Conservation (phyloP, 2,329 filamentous ascomycete genomes). For the Colletotrichum higginsianum region DNA sequence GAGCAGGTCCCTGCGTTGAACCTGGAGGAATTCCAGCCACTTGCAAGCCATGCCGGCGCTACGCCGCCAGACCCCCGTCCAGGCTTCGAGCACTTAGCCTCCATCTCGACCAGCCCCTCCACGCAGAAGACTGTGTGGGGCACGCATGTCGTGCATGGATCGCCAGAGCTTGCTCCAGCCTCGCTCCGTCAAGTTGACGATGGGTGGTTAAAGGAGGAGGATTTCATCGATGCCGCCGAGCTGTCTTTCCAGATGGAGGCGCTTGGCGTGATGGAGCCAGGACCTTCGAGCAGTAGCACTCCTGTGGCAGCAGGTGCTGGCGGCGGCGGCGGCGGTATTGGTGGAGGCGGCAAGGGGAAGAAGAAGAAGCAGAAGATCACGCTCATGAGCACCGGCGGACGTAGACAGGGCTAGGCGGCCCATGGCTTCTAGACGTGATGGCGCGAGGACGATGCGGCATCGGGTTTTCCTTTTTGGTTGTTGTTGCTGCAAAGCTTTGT, state of each 20-base stretch:
- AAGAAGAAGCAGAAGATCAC: constrained; percentile 83
- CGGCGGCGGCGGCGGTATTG: constrained; percentile 46
- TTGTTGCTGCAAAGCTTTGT: not conserved
- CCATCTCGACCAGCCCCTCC: constrained; percentile 85
- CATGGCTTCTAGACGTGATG: not conserved
- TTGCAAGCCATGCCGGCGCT: constrained; percentile 65
- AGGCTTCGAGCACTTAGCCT: constrained; percentile 79
- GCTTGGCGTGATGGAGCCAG: constrained; percentile 56
- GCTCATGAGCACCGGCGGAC: constrained; percentile 77
- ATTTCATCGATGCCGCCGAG: constrained; percentile 76
- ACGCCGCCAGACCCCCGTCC: constrained; percentile 71
- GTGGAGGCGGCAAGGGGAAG: constrained; percentile 67
- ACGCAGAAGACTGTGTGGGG: constrained; percentile 90
- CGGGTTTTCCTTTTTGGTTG: too few relatives aligned
- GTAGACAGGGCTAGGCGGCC: constrained; percentile 56
- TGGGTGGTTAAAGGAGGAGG: constrained; percentile 89
- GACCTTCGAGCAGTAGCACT: constrained; percentile 39
- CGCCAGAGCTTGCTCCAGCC: constrained; percentile 64
- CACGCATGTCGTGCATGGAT: constrained; percentile 77
- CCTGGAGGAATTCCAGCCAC: constrained; percentile 76
- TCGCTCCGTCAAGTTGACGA: constrained; percentile 68
- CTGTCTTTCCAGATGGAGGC: constrained; percentile 72
- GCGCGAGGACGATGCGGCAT: not conserved
- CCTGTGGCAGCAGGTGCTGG: constrained; percentile 26
- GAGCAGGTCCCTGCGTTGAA: constrained; percentile 61